Evolutionary conservation across 176 grass and related monocot species (phyloP), one percentile per base, ranked within the genome.

Genomic region (Coix lacrymajobi): DNA sequence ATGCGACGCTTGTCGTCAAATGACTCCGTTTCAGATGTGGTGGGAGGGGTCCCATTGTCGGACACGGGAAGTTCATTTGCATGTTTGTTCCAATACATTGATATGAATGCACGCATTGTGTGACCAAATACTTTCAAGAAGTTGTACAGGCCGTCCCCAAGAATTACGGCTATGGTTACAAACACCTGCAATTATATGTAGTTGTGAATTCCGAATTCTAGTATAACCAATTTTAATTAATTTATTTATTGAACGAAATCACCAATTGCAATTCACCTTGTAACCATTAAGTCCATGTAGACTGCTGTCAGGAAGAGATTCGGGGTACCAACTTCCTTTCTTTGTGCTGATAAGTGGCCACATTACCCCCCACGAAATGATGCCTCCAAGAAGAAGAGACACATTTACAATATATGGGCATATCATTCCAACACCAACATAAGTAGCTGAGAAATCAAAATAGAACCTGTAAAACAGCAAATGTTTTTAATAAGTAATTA

Each of bases 391-490:
- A n/a, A 94, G 71, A 77, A 94, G 73, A 16, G 94, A 97, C 33
- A 77, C 62, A 66, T 97, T 97, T n/a, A 97, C 94, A 1, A 97
- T 85, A n/a, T 97, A 84, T 15, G 94, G 89, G 61, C 94, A 97
- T 60, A 97, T 97, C 91, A 97, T 93, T 73, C 94, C 91, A 68
- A 91, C 91, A 71, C 89, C 94, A 83, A 97, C 84, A 88, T 97
- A 97, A 19, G 89, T 94, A 66, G 91, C 33, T 36, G 87, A 97
- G 83, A 97, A 94, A 74, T 97, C 85, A 40, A 97, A 97, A 52
- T 75, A 97, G 52, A 94, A 97, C 66, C 94, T 94, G 69, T 1
- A 87, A 67, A 34, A 66, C 2, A 39, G 26, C 20, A 60, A 66
- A 63, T 62, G 1, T 15, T 62, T 15, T 62, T 62, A 15, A 29